Base-by-base conservation (phyloP, 2,329 filamentous ascomycete genomes). In the Arachnomyces sp. region DNA sequence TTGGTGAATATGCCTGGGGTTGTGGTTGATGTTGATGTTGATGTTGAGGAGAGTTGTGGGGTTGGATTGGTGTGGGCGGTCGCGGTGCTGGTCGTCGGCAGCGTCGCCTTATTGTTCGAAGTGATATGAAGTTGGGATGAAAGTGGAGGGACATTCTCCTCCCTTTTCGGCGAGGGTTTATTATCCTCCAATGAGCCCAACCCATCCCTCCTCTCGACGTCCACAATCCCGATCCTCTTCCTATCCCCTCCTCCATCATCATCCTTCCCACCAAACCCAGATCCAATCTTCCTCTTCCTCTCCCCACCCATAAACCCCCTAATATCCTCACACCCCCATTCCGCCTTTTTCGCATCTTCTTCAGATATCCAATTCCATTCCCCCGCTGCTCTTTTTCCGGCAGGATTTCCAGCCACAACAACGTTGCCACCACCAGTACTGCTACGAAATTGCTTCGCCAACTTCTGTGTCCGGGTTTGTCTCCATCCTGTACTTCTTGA, bases 1-100 rank as follows among this genome's bases (percentile, higher is more conserved):
- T 79, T 77, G 33, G 75, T 64, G 57, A 95, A 89, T 39, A 93
- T 74, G n/a, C 40, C 34, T 67, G 52, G 45, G 55, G 49, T 52
- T 58, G 46, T 34, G n/a, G 34, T 39, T 11, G 31, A 16, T 28
- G 31, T 17, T 30, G 33, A 13, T 35, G 38, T 25, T 13, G 35
- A 28, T 34, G 13, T 31, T 12, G 20, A 25, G 5, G 20, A 31
- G 31, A 20, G 13, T 15, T 25, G 28, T 41, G 4, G 18, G 31
- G 6, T 32, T 30, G 38, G 15, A 11, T 9, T 34, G 38, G 38
- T 34, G 4, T 34, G 12, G 12, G 31, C 15, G 12, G 8, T 11
- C n/a, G 14, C 9, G 3, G 20, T 16, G n/a, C 15, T 34, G 12
- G 9, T 34, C 36, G 33, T 20, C 14, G 7, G 11, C 31, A 6